Evolutionary conservation across 225 moss, liverwort and hornwort genomes (phyloP).

Genomic region (Pleurozium schreberi): DNA sequence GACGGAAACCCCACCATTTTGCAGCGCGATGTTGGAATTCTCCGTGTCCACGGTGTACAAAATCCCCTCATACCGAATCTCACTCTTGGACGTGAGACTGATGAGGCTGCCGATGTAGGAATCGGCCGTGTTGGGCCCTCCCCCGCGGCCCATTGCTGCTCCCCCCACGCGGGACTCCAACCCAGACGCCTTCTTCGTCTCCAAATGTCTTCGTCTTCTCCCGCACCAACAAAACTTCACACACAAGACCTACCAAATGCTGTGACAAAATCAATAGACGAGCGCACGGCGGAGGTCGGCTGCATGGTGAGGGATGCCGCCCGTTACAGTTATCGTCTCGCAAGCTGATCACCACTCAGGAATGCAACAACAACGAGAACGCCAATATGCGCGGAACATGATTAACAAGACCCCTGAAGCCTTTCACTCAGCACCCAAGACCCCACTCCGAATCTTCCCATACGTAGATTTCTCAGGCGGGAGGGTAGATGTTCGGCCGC

Average conservation of each 20-base stretch:
- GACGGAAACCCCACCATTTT: constrained; percentile 53
- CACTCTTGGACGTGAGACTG: constrained; percentile 99
- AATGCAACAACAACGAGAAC: not conserved
- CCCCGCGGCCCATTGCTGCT: constrained; percentile 42
- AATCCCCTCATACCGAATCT: constrained; percentile 98
- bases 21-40: constrained; percentile 98
- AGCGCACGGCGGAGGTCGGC: not conserved
- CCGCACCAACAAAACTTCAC: not conserved
- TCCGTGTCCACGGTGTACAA: constrained; percentile 92
- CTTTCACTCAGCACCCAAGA: not conserved
- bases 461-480: not conserved
- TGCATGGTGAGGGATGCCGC: not conserved
- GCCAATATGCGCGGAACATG: not conserved
- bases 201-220: not conserved
- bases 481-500: not conserved
- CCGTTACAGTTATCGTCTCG: not conserved
- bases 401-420: not conserved
- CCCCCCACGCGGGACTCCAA: not conserved
- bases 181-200: not conserved
- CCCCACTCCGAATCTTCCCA: not conserved
- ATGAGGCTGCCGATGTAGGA: constrained; percentile 97
- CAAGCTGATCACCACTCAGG: not conserved
- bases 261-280: not conserved
- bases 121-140: constrained; percentile 94
- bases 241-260: not conserved